These are phyloP conservation scores for Pyricularia sp. DNA, from an alignment of 2,329 filamentous ascomycete genomes.

Conservation along the genomic window DNA sequence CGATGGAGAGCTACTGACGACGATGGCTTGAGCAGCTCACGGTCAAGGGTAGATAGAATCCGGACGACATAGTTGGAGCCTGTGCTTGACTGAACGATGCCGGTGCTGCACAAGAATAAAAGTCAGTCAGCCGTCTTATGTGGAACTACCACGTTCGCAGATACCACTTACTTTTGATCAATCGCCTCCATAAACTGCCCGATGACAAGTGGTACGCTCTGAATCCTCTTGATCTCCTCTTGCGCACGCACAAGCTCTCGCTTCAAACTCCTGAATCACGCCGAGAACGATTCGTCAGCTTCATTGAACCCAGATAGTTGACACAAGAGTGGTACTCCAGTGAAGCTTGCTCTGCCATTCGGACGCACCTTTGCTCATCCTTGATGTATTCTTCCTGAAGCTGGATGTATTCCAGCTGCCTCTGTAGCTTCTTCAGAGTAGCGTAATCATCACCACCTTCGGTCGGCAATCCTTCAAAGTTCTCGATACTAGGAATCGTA, in stretches of 20 bases:
- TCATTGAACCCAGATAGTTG: not conserved
- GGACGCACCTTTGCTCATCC: constrained; percentile 77
- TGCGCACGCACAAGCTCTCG: constrained; percentile 92
- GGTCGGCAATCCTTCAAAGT: constrained; percentile 68
- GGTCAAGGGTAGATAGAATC: constrained; percentile 94
- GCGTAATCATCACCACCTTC: constrained; percentile 89
- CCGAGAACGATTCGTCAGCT: not conserved
- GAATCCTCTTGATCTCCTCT: constrained; percentile 98
- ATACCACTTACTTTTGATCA: constrained; percentile 72
- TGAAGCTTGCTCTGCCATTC: not conserved
- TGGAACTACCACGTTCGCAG: not conserved
- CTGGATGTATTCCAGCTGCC: constrained; percentile 96
- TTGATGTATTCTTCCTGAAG: constrained; percentile 99
- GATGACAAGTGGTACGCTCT: constrained; percentile 94
- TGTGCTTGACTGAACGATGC: constrained; percentile 95
- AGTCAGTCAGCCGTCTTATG: not conserved
- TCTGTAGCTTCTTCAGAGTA: constrained; percentile 88
- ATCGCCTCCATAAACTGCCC: constrained; percentile 99
- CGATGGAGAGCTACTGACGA: constrained; percentile 95
- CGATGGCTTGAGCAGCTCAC: constrained; percentile 93
- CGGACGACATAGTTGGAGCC: constrained; percentile 98
- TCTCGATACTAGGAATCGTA: constrained; percentile 79
- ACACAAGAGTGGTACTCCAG: not conserved
- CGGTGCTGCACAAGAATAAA: constrained; percentile 50
- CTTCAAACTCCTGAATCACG: constrained; percentile 66